phyloP scores from a whole-genome alignment of 192 early-diverging fungal genomes.

The Chytriomyces hyalinus region DNA sequence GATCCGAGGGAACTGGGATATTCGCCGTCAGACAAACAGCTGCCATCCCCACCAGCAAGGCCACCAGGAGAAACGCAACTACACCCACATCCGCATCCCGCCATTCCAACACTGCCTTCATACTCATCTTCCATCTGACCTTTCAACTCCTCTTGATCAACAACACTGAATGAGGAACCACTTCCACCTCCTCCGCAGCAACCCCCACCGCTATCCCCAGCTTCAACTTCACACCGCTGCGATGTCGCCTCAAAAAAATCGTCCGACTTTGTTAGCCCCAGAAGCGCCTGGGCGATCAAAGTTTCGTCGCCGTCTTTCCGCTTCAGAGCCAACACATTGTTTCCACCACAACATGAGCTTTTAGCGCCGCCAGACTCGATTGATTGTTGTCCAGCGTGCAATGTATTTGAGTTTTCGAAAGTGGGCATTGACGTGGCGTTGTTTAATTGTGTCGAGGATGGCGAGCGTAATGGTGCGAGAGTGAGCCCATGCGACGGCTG shows the following conservation, averaged over 20 bases:
- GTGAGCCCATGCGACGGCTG: neutral
- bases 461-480: neutral
- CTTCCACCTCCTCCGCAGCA: neutral
- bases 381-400: neutral
- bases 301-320: neutral
- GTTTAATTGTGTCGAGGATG: conserved; percentile 4
- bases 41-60: neutral
- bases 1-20: neutral
- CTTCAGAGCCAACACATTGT: neutral
- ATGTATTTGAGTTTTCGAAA: no score
- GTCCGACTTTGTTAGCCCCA: neutral
- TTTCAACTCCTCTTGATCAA: no score
- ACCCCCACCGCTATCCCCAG: neutral
- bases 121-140: conserved; percentile 2
- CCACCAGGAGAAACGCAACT: neutral
- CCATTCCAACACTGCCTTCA: neutral
- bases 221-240: neutral
- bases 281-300: neutral
- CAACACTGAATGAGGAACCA: neutral
- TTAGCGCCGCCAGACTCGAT: neutral
- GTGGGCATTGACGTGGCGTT: neutral
- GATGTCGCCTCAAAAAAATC: no score
- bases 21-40: neutral
- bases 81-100: conserved; percentile 17
- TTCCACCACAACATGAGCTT: neutral